Evolutionary conservation across 2,329 filamentous ascomycete species (phyloP).

Genomic region (Nectriaceae sp.): DNA sequence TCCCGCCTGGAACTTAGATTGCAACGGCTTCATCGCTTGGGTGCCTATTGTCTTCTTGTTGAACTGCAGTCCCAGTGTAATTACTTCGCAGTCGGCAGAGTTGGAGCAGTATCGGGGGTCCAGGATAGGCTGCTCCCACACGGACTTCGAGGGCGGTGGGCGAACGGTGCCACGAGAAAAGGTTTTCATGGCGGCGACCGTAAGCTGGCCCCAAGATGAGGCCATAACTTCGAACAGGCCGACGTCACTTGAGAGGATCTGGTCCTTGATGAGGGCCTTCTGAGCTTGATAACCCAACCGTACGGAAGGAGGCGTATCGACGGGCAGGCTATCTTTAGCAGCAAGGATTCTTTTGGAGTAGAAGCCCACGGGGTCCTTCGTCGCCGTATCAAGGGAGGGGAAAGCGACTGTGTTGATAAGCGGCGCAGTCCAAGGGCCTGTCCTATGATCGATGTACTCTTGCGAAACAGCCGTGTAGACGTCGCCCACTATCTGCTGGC

Average conservation of each 20-base stretch:
- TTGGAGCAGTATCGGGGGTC: constrained; percentile 17
- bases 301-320: constrained; percentile 3
- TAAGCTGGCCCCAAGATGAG: constrained; percentile 10
- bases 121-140: constrained; percentile 8
- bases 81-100: constrained; percentile 11
- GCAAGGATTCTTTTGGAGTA: constrained; percentile 4
- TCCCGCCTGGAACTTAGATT: constrained; percentile 5
- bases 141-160: neutral
- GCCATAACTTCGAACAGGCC: constrained; percentile 15
- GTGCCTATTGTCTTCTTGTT: constrained; percentile 12
- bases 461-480: constrained; percentile 7
- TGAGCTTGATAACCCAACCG: constrained; percentile 9
- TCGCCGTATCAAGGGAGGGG: constrained; percentile 5
- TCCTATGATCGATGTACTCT: constrained; percentile 10
- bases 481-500: constrained; percentile 7
- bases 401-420: constrained; percentile 14
- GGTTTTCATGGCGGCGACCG: constrained; percentile 15
- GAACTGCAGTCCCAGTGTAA: constrained; percentile 14
- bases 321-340: constrained; percentile 1
- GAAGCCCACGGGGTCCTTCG: constrained; percentile 1
- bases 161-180: constrained; percentile 11
- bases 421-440: constrained; percentile 15
- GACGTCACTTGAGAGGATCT: constrained; percentile 7
- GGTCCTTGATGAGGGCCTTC: constrained; percentile 5
- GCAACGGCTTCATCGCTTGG: constrained; percentile 8